Conservation (phyloP, 192 early-diverging fungal species). For the Podila minutissima region DNA sequence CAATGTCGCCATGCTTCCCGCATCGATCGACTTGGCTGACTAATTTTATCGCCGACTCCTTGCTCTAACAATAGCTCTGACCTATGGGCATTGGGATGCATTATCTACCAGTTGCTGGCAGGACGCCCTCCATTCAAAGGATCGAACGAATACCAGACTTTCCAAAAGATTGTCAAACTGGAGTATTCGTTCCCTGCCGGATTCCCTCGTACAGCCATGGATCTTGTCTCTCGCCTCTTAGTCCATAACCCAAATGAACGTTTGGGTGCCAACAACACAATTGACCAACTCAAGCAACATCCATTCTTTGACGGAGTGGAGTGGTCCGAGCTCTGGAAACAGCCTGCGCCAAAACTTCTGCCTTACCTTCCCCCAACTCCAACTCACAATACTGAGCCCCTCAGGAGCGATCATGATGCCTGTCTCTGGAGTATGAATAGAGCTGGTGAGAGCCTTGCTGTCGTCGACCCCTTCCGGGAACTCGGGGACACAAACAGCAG, state of each 20-base stretch:
- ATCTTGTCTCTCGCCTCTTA: constrained; percentile 83
- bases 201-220: constrained; percentile 73
- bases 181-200: constrained; percentile 86
- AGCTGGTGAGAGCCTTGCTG: constrained; percentile 32
- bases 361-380: constrained; percentile 51
- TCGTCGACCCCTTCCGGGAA: constrained; percentile 52
- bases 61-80: constrained; percentile 63
- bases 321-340: constrained; percentile 69
- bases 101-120: constrained; percentile 91
- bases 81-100: constrained; percentile 88
- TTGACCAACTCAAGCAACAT: constrained; percentile 76
- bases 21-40: not conserved
- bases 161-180: constrained; percentile 92
- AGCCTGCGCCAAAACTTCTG: constrained; percentile 61
- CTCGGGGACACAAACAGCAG: constrained; percentile 17
- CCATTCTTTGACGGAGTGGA: constrained; percentile 85
- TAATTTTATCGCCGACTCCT: not conserved
- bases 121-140: constrained; percentile 96
- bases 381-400: constrained; percentile 36
- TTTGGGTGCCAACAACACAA: constrained; percentile 65
- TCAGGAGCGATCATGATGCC: constrained; percentile 35
- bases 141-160: constrained; percentile 95
- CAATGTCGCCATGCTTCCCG: not conserved
- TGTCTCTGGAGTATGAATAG: constrained; percentile 29
- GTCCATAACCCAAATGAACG: constrained; percentile 69